Conservation (phyloP, 2,329 filamentous ascomycete genomes). For the Cladosporium sp. region DNA sequence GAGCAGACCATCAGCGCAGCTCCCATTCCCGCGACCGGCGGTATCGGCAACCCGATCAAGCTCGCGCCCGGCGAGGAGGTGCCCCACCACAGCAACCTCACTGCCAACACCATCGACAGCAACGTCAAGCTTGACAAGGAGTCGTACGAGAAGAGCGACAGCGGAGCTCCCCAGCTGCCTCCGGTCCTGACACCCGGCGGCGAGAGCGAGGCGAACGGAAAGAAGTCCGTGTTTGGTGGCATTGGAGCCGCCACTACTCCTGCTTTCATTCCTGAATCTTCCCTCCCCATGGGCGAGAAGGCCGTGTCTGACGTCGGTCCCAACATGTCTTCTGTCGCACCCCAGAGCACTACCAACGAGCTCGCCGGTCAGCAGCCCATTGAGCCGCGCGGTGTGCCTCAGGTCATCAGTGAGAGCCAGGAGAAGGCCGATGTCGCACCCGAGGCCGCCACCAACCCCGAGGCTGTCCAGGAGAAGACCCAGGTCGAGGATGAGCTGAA, state of each 20-base stretch:
- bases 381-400: conserved; percentile 47
- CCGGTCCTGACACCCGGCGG: conserved; percentile 41
- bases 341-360: conserved; percentile 40
- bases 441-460: conserved; percentile 59
- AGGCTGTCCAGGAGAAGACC: conserved; percentile 42
- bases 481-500: conserved; percentile 58
- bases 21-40: conserved; percentile 53
- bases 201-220: conserved; percentile 33
- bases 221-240: conserved; percentile 40
- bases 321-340: conserved; percentile 38
- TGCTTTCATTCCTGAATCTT: conserved; percentile 74
- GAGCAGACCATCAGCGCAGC: conserved; percentile 44
- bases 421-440: conserved; percentile 55
- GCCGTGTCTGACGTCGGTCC: conserved; percentile 30
- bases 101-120: conserved; percentile 63
- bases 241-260: conserved; percentile 45
- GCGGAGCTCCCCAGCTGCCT: conserved; percentile 40
- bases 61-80: conserved; percentile 75
- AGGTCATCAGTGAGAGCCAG: conserved; percentile 65
- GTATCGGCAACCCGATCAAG: conserved; percentile 69
- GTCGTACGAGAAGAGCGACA: conserved; percentile 77
- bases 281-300: conserved; percentile 58
- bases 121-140: conserved; percentile 65
- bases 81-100: conserved; percentile 59
- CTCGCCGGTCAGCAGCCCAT: conserved; percentile 41